phyloP scores from a whole-genome alignment of 176 grass and related monocot species.

The Coix lacrymajobi region DNA sequence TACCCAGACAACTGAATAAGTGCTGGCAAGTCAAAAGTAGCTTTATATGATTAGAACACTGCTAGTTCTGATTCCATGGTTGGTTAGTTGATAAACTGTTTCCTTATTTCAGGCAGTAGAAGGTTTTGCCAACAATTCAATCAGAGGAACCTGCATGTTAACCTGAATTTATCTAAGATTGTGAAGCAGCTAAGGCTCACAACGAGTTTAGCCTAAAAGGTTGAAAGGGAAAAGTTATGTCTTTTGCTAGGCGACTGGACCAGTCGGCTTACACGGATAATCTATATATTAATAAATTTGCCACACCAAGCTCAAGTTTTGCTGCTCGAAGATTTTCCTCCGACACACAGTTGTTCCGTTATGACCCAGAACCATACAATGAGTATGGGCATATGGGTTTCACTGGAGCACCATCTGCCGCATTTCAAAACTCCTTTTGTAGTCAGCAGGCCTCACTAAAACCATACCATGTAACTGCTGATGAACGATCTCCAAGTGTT shows the following conservation, averaged over 20 bases:
- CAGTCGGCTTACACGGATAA: slow-evolving; percentile 31
- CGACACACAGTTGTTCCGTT: slow-evolving; percentile 46
- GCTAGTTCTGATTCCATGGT: not conserved
- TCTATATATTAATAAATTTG: slow-evolving; percentile 44
- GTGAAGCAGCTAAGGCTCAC: not conserved
- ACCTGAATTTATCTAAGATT: not conserved
- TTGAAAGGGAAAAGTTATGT: slow-evolving; percentile 30
- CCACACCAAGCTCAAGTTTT: slow-evolving; percentile 44
- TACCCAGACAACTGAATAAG: not conserved
- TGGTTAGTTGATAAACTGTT: slow-evolving; percentile 12
- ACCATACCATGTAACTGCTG: slow-evolving; percentile 42
- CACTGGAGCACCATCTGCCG: slow-evolving; percentile 33
- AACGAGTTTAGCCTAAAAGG: not conserved
- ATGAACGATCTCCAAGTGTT: slow-evolving; percentile 29
- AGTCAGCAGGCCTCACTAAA: slow-evolving; percentile 50
- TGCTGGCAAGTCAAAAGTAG: slow-evolving; percentile 3
- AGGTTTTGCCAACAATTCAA: slow-evolving; percentile 12
- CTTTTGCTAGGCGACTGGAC: slow-evolving; percentile 33
- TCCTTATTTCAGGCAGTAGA: not conserved
- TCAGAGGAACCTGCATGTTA: not conserved
- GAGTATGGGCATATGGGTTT: slow-evolving; percentile 53
- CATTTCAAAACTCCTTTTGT: slow-evolving; percentile 47
- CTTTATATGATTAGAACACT: slow-evolving; percentile 7
- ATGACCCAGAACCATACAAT: slow-evolving; percentile 51
- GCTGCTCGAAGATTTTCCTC: slow-evolving; percentile 44